Evolutionary conservation across 2,329 filamentous ascomycete genomes (phyloP).

Genomic region (Claviceps pusilla): DNA sequence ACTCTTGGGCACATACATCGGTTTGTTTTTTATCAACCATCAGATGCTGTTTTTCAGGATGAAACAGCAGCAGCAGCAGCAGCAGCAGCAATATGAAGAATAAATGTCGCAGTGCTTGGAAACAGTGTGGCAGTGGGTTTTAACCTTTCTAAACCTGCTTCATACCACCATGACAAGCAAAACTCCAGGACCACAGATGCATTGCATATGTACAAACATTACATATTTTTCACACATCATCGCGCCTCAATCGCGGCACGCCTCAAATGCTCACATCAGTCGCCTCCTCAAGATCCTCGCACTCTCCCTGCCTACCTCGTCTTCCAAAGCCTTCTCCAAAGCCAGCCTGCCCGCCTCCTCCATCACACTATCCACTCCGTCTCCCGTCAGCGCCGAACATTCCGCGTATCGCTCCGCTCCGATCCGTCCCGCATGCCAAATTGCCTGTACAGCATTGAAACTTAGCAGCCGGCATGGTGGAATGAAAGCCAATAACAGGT

Average conservation of each 20-base stretch:
- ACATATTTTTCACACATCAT: too few species aligned
- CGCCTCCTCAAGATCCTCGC: background rate
- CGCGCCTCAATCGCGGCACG: too few species aligned
- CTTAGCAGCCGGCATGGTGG: background rate
- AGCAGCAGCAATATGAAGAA: too few species aligned
- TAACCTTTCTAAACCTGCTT: too few species aligned
- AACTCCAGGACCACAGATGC: too few species aligned
- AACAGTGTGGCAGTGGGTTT: too few species aligned
- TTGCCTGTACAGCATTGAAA: slow-evolving; percentile 11
- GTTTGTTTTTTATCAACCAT: background rate
- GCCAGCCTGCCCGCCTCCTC: slow-evolving; percentile 14
- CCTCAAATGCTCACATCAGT: background rate
- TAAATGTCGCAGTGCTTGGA: too few species aligned
- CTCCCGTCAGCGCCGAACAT: slow-evolving; percentile 22
- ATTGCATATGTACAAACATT: too few species aligned
- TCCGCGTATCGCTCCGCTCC: slow-evolving; percentile 18
- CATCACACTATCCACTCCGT: slow-evolving; percentile 19
- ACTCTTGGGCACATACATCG: background rate
- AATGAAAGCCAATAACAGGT: background rate
- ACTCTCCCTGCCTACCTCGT: background rate
- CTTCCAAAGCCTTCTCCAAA: slow-evolving; percentile 7
- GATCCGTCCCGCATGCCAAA: slow-evolving; percentile 18
- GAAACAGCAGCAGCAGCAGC: too few species aligned
- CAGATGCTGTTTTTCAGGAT: background rate
- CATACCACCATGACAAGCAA: too few species aligned